phyloP scores from a whole-genome alignment of 805 yeast genomes.

The Myxozyma neotropica region DNA sequence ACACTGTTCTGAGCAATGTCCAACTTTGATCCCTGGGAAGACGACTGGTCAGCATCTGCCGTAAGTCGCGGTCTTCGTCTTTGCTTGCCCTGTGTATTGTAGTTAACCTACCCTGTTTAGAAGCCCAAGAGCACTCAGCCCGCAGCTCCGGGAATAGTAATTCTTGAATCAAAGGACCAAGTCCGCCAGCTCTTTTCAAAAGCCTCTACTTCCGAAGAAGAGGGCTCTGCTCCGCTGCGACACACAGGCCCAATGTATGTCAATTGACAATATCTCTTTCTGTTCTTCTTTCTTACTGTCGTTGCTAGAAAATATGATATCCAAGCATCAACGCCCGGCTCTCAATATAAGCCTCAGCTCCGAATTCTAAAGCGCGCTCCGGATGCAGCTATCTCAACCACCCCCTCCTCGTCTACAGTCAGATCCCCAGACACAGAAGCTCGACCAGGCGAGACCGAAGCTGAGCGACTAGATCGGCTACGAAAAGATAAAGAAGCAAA shows the following conservation, averaged over 20 bases:
- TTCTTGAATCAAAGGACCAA: constrained; percentile 14
- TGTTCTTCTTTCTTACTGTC: neutral
- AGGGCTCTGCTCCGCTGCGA: neutral
- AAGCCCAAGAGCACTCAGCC: neutral
- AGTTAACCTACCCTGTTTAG: neutral
- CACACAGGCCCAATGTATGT: neutral
- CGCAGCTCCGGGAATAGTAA: constrained; percentile 12
- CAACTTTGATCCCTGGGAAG: constrained; percentile 27
- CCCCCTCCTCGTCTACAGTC: neutral
- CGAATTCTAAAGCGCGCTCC: constrained; percentile 31
- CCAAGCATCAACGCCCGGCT: constrained; percentile 15
- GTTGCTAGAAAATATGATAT: constrained; percentile 17
- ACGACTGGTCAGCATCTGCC: constrained; percentile 23
- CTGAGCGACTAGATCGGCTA: constrained; percentile 19
- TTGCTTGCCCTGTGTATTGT: neutral
- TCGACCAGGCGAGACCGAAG: constrained; percentile 24
- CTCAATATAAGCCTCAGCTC: constrained; percentile 29
- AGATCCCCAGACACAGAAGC: neutral
- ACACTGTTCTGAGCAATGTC: neutral
- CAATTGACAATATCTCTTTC: neutral
- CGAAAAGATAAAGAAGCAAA: constrained; percentile 28
- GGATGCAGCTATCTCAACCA: neutral
- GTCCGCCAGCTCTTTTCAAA: constrained; percentile 17
- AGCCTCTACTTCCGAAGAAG: neutral
- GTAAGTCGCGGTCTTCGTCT: neutral